These are phyloP conservation scores for Exophiala spinifera DNA, from an alignment of 2,329 filamentous ascomycete genomes.

Conservation along the genomic window DNA sequence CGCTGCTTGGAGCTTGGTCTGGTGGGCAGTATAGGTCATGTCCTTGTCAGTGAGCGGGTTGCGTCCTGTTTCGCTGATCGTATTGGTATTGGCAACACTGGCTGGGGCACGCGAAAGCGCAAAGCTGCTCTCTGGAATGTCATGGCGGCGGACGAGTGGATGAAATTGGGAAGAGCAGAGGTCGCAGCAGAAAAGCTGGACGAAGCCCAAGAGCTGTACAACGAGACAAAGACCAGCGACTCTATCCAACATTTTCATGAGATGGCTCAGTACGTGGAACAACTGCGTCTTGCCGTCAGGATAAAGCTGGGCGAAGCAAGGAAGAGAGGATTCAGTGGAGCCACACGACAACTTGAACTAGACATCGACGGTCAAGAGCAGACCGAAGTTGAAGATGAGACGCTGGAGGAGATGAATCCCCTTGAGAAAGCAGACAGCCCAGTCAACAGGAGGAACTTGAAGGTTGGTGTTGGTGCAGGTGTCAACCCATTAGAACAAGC, in stretches of 20 bases:
- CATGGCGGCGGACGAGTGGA: slow-evolving; percentile 79
- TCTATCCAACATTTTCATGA: slow-evolving; percentile 48
- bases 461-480: slow-evolving; percentile 5
- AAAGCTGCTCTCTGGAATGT: slow-evolving; percentile 91
- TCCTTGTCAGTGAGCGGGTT: slow-evolving; percentile 80
- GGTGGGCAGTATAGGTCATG: slow-evolving; percentile 64
- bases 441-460: slow-evolving; percentile 15
- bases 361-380: slow-evolving; percentile 41
- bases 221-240: slow-evolving; percentile 40
- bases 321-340: slow-evolving; percentile 27
- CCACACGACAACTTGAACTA: slow-evolving; percentile 18
- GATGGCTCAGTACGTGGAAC: slow-evolving; percentile 49
- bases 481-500: slow-evolving; percentile 49
- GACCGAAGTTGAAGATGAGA: slow-evolving; percentile 33
- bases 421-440: slow-evolving; percentile 22
- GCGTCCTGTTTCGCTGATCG: slow-evolving; percentile 79
- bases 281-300: slow-evolving; percentile 42
- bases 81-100: slow-evolving; percentile 61
- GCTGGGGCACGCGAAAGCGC: slow-evolving; percentile 68
- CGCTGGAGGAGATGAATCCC: slow-evolving; percentile 26
- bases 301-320: slow-evolving; percentile 42
- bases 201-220: slow-evolving; percentile 59
- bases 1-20: slow-evolving; percentile 76
- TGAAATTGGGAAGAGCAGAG: slow-evolving; percentile 69
- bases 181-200: slow-evolving; percentile 77